A percentile compares a stretch with the other conserved stretches of the same genome.
Conservation (phyloP, 257 asterid species). For the Thymus mandschuricus region DNA sequence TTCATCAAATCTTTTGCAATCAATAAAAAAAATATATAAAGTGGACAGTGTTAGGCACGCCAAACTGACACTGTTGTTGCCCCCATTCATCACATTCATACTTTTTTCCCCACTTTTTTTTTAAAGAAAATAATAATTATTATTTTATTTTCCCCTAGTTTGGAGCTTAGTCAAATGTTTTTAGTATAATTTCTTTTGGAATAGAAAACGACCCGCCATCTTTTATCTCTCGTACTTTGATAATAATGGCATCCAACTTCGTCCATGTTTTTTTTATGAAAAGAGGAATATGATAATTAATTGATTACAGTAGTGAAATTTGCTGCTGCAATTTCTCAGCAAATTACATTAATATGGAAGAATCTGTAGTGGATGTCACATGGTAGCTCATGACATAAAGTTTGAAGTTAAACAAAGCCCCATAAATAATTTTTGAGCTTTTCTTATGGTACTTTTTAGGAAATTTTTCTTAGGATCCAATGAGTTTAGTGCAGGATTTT, state of each 20-base stretch:
- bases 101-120: background rate
- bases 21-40: conserved; percentile 32
- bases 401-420: background rate
- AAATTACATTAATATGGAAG: conserved; percentile 18
- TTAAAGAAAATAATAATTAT: background rate
- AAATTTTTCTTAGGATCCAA: too few relatives aligned
- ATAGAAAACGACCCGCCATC: conserved; percentile 56
- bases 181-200: conserved; percentile 38
- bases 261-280: conserved; percentile 16
- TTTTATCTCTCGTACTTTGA: conserved; percentile 46
- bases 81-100: conserved; percentile 38
- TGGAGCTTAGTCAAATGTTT: conserved; percentile 38
- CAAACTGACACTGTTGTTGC: conserved; percentile 68
- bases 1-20: conserved; percentile 19
- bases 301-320: conserved; percentile 21
- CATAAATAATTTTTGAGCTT: background rate
- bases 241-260: conserved; percentile 53
- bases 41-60: conserved; percentile 74
- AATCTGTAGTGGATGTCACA: conserved; percentile 47
- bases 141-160: conserved; percentile 13
- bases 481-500: too few relatives aligned
- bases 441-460: too few relatives aligned
- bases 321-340: conserved; percentile 25
- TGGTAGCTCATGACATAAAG: conserved; percentile 27
- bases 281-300: conserved; percentile 1